These are phyloP conservation scores for Talaromyces borbonicus DNA, from an alignment of 495 filamentous ascomycete genomes.

Conservation along the genomic window DNA sequence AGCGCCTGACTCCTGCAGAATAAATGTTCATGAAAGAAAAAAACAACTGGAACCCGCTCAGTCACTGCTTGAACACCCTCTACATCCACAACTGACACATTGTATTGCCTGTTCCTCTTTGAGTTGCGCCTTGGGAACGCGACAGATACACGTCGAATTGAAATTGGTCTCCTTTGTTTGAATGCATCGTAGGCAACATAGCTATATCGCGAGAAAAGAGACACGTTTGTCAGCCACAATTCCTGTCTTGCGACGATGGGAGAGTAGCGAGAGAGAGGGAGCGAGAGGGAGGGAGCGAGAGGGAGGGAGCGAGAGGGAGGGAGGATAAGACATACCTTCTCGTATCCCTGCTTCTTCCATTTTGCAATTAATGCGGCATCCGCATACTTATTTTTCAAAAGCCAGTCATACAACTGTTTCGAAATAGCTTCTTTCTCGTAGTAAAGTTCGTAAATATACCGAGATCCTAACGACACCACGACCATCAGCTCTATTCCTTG, in stretches of 20 bases:
- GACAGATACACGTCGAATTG: slow-evolving; percentile 94
- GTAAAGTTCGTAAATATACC: slow-evolving; percentile 96
- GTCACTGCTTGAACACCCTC: slow-evolving; percentile 82
- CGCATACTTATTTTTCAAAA: slow-evolving; percentile 93
- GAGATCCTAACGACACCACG: slow-evolving; percentile 40
- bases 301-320: neutral
- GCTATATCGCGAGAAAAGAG: slow-evolving; percentile 38
- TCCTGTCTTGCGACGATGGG: too few relatives aligned
- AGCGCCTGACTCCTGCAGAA: neutral
- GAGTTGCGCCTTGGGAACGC: slow-evolving; percentile 83
- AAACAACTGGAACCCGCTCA: slow-evolving; percentile 37
- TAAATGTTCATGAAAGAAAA: neutral
- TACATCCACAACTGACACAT: slow-evolving; percentile 93
- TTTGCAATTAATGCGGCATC: slow-evolving; percentile 94
- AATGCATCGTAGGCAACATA: slow-evolving; percentile 92
- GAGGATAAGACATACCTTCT: slow-evolving; percentile 56
- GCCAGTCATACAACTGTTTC: slow-evolving; percentile 85
- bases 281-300: neutral
- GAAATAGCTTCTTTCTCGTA: slow-evolving; percentile 95
- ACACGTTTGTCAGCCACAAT: neutral
- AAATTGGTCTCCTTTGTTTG: slow-evolving; percentile 99
- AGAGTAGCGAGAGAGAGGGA: too few relatives aligned
- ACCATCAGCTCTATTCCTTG: slow-evolving; percentile 3
- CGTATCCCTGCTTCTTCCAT: slow-evolving; percentile 99
- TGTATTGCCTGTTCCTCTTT: slow-evolving; percentile 86